Evolutionary conservation across 1,284 basidiomycete genomes (phyloP), one percentile per base, ranked within the genome.

Genomic region (Dichomitus squalens): DNA sequence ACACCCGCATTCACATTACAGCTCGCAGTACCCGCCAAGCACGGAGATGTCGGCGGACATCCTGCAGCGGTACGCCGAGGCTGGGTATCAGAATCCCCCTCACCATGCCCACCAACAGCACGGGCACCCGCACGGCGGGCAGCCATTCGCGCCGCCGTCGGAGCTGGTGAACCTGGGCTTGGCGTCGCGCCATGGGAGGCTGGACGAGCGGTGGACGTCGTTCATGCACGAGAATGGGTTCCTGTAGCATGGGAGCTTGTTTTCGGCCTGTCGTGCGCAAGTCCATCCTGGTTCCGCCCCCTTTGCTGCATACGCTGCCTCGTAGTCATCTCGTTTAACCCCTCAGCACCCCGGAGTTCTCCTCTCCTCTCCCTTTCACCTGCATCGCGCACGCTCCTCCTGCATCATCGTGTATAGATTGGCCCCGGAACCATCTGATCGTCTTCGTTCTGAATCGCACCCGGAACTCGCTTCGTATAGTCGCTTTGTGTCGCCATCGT

Each of bases 191-290:
- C 66, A 69, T 39, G 66, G 66, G 29, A 63, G 67, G 49, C 58
- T 72, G 44, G 70, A 70, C 47, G 67, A 70, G 58, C 58, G 70
- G 33, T 72, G 70, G 70, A 66, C 69, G 25, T 64, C 65, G 47
- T 69, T 72, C 65, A 70, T 72, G 66, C 70, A 71, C 43, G 68
- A 72, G 52, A 68, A 64, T 21, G 70, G 70, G 18, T 70, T 69
- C 57, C 51, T 72, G 54, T 70, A 69, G 46, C 61, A 18, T 27
- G 8, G 18, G 14, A 14, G 23, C 20, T 41, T 7, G n/a, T 34
- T 16, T 35, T 23, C 44, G 8, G 20, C 20, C 5, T 47, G 7
- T 25, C 6, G n/a, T n/a, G 16, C 20, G 39, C 31, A 23, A 16
- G 46, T 54, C 46, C 49, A 25, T 50, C 49, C 43, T 40, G 39